phyloP scores from a whole-genome alignment of 169 alveolate species.

The Babesia ovata region DNA sequence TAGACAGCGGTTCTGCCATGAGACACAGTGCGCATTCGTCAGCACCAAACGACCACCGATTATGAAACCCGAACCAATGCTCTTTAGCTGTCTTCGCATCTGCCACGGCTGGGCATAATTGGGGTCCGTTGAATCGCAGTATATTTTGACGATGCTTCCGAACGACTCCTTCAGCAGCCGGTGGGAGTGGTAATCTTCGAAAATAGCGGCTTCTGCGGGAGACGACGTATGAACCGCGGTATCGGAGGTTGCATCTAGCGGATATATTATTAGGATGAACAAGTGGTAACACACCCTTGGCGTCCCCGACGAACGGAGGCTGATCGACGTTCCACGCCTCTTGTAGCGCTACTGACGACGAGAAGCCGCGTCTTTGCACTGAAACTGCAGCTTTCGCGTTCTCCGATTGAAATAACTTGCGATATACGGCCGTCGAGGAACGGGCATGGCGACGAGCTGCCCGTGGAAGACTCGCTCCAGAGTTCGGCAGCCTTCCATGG shows the following conservation, averaged over 20 bases:
- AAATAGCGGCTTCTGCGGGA: neutral
- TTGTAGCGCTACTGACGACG: neutral
- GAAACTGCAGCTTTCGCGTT: no score
- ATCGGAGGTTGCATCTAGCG: no score
- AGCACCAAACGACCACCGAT: slow-evolving; percentile 72
- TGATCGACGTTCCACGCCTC: neutral
- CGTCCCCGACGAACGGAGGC: neutral
- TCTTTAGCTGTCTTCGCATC: slow-evolving; percentile 76
- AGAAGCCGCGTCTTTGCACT: neutral
- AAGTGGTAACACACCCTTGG: neutral
- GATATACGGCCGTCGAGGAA: no score
- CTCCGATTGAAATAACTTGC: no score
- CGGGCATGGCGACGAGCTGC: no score
- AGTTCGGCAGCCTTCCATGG: no score
- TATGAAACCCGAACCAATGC: slow-evolving; percentile 85
- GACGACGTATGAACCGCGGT: neutral
- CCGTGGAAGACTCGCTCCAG: no score
- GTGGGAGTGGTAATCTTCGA: neutral
- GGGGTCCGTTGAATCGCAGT: slow-evolving; percentile 82
- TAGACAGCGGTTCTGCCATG: slow-evolving; percentile 80
- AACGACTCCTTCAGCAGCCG: slow-evolving; percentile 54
- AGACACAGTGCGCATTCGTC: slow-evolving; percentile 85
- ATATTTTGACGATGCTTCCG: slow-evolving; percentile 79
- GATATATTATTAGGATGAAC: neutral
- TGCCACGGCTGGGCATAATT: slow-evolving; percentile 84